Conservation (phyloP, 73 alveolate genomes). For the Paramecium sonneborni region DNA sequence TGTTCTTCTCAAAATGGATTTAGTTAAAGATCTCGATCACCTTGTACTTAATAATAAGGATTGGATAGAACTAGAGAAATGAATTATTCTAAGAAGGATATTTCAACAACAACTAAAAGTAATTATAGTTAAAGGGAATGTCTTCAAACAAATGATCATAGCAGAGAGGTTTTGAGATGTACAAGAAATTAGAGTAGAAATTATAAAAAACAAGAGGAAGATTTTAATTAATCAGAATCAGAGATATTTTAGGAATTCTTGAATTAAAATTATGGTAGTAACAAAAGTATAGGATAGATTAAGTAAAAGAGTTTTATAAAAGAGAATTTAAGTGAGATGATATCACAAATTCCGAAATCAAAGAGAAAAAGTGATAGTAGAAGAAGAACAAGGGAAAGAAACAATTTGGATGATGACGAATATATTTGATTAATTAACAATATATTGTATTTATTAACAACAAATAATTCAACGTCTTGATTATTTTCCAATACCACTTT, state of each 20-base stretch:
- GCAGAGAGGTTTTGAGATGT: background rate
- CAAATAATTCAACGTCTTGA: conserved; percentile 89
- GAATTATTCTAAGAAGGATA: background rate
- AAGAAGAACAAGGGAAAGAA: too few relatives aligned
- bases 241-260: background rate
- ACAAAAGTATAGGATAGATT: background rate
- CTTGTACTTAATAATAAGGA: background rate
- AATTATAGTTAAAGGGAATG: background rate
- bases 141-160: background rate
- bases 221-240: background rate
- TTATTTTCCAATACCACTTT: conserved; percentile 93
- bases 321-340: too few relatives aligned
- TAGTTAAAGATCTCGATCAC: background rate
- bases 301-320: too few relatives aligned
- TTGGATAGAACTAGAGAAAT: background rate
- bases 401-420: background rate
- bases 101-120: background rate
- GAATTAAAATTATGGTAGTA: background rate
- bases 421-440: background rate
- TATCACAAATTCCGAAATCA: too few relatives aligned
- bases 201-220: background rate
- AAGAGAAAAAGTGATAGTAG: too few relatives aligned
- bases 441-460: background rate
- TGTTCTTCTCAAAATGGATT: background rate
- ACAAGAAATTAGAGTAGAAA: background rate